These are phyloP conservation scores for Peltaster fructicola DNA, from an alignment of 2,329 filamentous ascomycete species.

Conservation along the genomic window DNA sequence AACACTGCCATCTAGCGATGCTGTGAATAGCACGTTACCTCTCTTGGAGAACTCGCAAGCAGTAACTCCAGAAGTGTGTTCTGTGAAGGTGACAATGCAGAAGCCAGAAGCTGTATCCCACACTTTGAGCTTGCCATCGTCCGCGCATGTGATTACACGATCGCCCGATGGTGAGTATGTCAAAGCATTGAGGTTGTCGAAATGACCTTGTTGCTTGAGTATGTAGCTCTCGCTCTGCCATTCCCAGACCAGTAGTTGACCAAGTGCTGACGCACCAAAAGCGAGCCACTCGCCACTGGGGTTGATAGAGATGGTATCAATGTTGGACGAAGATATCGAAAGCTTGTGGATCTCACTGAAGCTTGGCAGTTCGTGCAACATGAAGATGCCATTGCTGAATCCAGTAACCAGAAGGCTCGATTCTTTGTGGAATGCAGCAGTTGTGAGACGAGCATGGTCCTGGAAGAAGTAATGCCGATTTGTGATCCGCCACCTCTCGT, in stretches of 20 bases:
- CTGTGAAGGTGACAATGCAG: constrained; percentile 94
- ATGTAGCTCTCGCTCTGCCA: constrained; percentile 99
- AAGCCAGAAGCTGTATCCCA: constrained; percentile 96
- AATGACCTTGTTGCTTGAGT: constrained; percentile 92
- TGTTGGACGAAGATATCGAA: constrained; percentile 92
- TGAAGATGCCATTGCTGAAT: constrained; percentile 88
- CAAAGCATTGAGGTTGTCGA: constrained; percentile 85
- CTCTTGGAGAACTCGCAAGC: constrained; percentile 89
- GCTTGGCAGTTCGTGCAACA: constrained; percentile 85
- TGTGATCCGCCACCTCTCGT: constrained; percentile 80
- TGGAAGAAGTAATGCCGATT: constrained; percentile 90
- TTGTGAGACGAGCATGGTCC: constrained; percentile 68
- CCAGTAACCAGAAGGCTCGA: constrained; percentile 90
- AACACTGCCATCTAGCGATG: constrained; percentile 84
- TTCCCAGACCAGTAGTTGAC: constrained; percentile 96
- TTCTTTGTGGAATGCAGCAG: constrained; percentile 72
- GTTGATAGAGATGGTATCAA: constrained; percentile 89
- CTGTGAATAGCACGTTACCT: constrained; percentile 89
- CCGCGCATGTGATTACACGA: constrained; percentile 78
- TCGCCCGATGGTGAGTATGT: constrained; percentile 89
- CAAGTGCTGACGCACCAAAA: constrained; percentile 86
- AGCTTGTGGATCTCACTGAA: constrained; percentile 88
- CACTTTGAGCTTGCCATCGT: constrained; percentile 96
- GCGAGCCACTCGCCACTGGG: constrained; percentile 91
- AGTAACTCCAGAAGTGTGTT: constrained; percentile 87